phyloP scores from a whole-genome alignment of 805 yeast species.

The Phaffomyces antillensis region DNA sequence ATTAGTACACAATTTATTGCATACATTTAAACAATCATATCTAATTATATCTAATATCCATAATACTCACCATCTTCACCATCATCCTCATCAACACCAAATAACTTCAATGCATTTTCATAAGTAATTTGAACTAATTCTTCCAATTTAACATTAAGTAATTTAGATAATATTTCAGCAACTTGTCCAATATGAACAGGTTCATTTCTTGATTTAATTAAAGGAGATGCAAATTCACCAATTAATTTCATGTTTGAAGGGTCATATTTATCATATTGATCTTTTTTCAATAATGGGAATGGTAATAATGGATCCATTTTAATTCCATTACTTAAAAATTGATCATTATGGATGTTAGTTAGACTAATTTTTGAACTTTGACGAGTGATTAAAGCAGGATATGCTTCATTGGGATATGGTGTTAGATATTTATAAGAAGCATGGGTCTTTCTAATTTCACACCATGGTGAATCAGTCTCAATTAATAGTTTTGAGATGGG shows the following conservation, averaged over 20 bases:
- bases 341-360: conserved; percentile 13
- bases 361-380: conserved; percentile 14
- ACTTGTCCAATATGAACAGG: conserved; percentile 83
- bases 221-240: conserved; percentile 28
- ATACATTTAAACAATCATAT: too few relatives aligned
- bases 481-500: conserved; percentile 68
- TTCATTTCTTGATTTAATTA: conserved; percentile 84
- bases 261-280: conserved; percentile 37
- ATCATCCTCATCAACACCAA: conserved; percentile 26
- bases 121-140: conserved; percentile 44
- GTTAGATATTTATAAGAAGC: conserved; percentile 58
- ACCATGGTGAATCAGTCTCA: conserved; percentile 99
- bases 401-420: conserved; percentile 47
- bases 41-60: conserved; percentile 1
- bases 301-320: conserved; percentile 46
- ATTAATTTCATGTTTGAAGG: conserved; percentile 21
- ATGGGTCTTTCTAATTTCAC: conserved; percentile 83
- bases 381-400: conserved; percentile 31
- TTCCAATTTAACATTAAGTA: conserved; percentile 36
- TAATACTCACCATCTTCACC: conserved; percentile 5
- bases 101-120: conserved; percentile 42
- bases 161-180: conserved; percentile 57
- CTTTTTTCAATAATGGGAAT: conserved; percentile 59
- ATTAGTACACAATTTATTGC: background rate
- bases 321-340: too few relatives aligned